Conservation (phyloP, 306 rosid genomes). For the Biancaea sappan region DNA sequence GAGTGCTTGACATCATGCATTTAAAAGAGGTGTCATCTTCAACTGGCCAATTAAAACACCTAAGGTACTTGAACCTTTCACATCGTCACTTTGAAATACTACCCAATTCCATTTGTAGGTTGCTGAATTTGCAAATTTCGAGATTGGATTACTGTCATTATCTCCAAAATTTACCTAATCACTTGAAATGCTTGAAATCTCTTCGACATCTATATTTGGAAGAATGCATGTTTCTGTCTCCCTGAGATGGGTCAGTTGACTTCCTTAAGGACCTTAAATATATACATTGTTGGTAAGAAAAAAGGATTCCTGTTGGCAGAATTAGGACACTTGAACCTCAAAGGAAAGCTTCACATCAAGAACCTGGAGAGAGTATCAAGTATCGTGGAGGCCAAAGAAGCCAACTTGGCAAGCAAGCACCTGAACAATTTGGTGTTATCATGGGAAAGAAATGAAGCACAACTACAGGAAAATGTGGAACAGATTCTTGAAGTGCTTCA, state of each 20-base stretch:
- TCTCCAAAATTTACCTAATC: background rate
- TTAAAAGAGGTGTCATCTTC: background rate
- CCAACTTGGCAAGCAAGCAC: constrained; percentile 26
- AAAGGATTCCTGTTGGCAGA: constrained; percentile 21
- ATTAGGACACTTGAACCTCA: background rate
- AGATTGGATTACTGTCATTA: background rate
- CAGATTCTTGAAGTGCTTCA: background rate
- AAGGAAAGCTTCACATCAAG: constrained; percentile 27
- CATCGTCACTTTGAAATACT: background rate
- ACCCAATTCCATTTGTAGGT: background rate
- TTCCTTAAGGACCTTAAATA: constrained; percentile 22
- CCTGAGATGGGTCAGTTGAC: constrained; percentile 7
- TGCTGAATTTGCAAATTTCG: constrained; percentile 29
- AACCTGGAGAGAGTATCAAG: constrained; percentile 23
- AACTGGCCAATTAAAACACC: background rate
- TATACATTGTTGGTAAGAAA: background rate
- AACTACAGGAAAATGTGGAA: background rate
- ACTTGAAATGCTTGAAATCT: background rate
- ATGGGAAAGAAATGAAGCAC: background rate
- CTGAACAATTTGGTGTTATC: background rate
- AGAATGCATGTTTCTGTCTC: background rate
- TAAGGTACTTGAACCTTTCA: constrained; percentile 36
- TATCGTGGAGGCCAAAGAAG: background rate
- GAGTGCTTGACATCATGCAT: background rate
- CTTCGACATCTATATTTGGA: constrained; percentile 16